A percentile compares a stretch with the other conserved stretches of the same genome.
phyloP scores from a whole-genome alignment of 2,329 filamentous ascomycete species.

The Stagonosporopsis vannaccii region DNA sequence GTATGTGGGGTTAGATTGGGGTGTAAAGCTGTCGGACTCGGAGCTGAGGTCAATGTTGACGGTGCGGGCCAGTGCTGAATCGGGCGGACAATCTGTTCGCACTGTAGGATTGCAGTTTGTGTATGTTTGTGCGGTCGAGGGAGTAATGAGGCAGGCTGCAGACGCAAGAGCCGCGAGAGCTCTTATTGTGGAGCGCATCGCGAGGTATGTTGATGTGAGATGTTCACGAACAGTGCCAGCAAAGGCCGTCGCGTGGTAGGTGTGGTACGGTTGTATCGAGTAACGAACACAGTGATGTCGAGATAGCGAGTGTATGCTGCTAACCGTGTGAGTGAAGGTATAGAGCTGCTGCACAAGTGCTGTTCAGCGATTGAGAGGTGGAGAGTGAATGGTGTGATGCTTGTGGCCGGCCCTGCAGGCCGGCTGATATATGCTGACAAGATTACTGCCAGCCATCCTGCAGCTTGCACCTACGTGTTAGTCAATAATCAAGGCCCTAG shows the following conservation, averaged over 20 bases:
- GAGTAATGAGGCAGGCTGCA: conserved; percentile 49
- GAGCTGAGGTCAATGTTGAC: conserved; percentile 84
- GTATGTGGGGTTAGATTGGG: conserved; percentile 76
- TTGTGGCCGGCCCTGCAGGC: conserved; percentile 21
- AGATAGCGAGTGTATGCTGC: conserved; percentile 16
- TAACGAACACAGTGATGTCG: conserved; percentile 6
- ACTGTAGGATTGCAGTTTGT: conserved; percentile 63
- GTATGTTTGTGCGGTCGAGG: conserved; percentile 60
- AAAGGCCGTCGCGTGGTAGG: conserved; percentile 8
- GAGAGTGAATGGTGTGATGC: conserved; percentile 33
- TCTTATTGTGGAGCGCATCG: conserved; percentile 45
- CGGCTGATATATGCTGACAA: conserved; percentile 37
- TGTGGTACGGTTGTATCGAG: conserved; percentile 17
- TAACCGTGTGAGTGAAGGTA: conserved; percentile 12
- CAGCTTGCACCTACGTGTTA: conserved; percentile 38
- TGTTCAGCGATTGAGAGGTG: conserved; percentile 16
- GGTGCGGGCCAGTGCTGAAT: conserved; percentile 84
- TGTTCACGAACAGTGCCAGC: conserved; percentile 10
- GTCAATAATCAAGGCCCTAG: conserved; percentile 24
- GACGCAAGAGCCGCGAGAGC: conserved; percentile 50
- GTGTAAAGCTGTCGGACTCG: conserved; percentile 77
- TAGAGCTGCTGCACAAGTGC: neutral
- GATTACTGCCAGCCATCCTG: conserved; percentile 45
- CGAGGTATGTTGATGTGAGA: conserved; percentile 22
- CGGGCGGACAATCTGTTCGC: conserved; percentile 69